These are phyloP conservation scores for Lichtheimia hyalospora DNA, from an alignment of 371 early-diverging fungal genomes.

Conservation along the genomic window DNA sequence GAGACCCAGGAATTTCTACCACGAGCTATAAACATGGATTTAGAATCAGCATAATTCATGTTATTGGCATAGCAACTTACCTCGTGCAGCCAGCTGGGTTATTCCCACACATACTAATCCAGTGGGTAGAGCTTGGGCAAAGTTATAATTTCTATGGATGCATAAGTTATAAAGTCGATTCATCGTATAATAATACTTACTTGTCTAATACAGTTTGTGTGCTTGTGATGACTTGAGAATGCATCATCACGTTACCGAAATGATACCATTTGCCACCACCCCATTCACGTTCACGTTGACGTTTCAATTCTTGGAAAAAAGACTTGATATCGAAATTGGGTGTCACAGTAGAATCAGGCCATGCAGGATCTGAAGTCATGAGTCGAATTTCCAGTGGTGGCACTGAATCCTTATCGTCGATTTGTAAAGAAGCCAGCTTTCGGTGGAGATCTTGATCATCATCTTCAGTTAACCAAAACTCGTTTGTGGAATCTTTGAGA, in stretches of 20 bases:
- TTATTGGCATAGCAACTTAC: slow-evolving; percentile 21
- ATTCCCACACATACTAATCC: slow-evolving; percentile 82
- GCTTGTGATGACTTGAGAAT: slow-evolving; percentile 75
- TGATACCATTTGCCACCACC: slow-evolving; percentile 29
- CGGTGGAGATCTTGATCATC: neutral
- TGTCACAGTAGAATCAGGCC: slow-evolving; percentile 24
- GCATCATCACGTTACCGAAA: slow-evolving; percentile 77
- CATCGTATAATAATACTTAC: slow-evolving; percentile 25
- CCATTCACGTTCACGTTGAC: slow-evolving; percentile 20
- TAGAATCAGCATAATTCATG: neutral
- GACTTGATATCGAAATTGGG: slow-evolving; percentile 42
- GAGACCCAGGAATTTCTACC: slow-evolving; percentile 95
- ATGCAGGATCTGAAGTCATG: slow-evolving; percentile 19
- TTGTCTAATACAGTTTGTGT: slow-evolving; percentile 92
- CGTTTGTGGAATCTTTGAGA: slow-evolving; percentile 39
- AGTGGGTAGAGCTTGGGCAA: slow-evolving; percentile 65
- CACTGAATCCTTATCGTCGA: neutral
- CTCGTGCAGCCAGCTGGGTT: slow-evolving; percentile 78
- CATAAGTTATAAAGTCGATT: neutral
- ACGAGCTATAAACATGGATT: slow-evolving; percentile 53
- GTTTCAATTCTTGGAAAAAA: slow-evolving; percentile 41
- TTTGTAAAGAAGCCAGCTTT: too few relatives aligned
- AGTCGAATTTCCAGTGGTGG: slow-evolving; percentile 9
- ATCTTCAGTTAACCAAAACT: slow-evolving; percentile 26
- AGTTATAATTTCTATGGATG: slow-evolving; percentile 56